Evolutionary conservation across 2,329 filamentous ascomycete species (phyloP).

Genomic region (Fonsecaea monophora): DNA sequence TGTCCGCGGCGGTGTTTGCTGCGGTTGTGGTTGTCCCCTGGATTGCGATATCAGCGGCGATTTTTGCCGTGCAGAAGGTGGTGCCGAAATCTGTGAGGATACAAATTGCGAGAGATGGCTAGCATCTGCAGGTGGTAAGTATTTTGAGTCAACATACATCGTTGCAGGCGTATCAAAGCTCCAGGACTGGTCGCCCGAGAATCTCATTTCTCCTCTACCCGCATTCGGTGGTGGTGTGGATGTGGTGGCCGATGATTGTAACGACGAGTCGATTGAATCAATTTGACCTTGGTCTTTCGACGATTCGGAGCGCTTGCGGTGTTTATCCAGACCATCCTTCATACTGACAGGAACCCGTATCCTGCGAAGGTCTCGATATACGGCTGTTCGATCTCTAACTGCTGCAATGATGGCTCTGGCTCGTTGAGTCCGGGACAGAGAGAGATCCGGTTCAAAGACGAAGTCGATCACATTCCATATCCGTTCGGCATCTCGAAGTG

Average conservation of each 20-base stretch:
- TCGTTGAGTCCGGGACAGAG: constrained; percentile 63
- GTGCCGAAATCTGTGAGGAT: not conserved
- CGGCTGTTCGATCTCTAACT: constrained; percentile 56
- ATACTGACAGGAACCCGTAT: constrained; percentile 42
- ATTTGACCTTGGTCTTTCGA: constrained; percentile 1
- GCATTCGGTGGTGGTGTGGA: not conserved
- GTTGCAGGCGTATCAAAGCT: constrained; percentile 37
- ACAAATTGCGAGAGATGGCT: not conserved
- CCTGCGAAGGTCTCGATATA: constrained; percentile 43
- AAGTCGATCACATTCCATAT: constrained; percentile 77
- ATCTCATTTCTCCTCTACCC: constrained; percentile 1
- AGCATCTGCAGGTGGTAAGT: not conserved
- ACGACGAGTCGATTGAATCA: not conserved
- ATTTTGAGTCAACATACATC: constrained; percentile 24
- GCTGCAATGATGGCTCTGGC: constrained; percentile 67
- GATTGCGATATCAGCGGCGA: constrained; percentile 11
- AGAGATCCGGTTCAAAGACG: constrained; percentile 68
- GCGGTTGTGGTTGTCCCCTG: constrained; percentile 10
- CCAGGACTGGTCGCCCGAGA: constrained; percentile 30
- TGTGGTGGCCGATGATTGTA: not conserved
- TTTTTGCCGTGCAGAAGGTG: constrained; percentile 14
- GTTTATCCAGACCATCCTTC: constrained; percentile 20
- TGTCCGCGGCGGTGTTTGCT: constrained; percentile 9
- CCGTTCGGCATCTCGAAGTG: constrained; percentile 65
- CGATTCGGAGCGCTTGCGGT: not conserved